phyloP scores from a whole-genome alignment of 768 basidiomycete genomes.

The Cystobasidiopsis lactophilus region DNA sequence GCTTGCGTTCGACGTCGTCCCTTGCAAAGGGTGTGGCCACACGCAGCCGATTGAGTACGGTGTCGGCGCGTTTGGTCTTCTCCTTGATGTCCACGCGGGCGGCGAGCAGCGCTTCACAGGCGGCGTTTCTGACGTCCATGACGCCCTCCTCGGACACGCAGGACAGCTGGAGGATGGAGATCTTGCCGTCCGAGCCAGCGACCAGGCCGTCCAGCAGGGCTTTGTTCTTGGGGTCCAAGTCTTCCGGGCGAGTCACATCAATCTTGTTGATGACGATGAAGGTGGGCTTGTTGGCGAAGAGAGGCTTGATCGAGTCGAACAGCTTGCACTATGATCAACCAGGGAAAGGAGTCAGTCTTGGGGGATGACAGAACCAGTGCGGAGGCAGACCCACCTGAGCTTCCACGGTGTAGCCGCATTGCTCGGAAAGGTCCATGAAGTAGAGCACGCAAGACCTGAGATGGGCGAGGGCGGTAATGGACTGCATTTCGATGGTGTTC shows the following conservation, averaged over 20 bases:
- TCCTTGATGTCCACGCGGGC: conserved; percentile 86
- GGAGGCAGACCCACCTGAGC: conserved; percentile 45
- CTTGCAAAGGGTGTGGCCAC: conserved; percentile 76
- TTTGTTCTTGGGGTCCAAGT: conserved; percentile 52
- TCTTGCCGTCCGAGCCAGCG: conserved; percentile 36
- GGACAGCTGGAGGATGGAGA: conserved; percentile 61
- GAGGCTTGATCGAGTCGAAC: conserved; percentile 96
- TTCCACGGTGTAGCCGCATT: conserved; percentile 91
- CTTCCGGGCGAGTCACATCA: conserved; percentile 71
- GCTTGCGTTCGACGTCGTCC: conserved; percentile 66
- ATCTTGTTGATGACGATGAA: conserved; percentile 95
- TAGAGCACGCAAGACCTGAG: conserved; percentile 82
- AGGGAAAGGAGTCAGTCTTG: background rate
- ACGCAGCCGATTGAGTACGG: conserved; percentile 82
- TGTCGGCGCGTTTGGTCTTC: conserved; percentile 78
- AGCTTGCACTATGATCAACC: conserved; percentile 57
- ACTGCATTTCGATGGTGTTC: conserved; percentile 99
- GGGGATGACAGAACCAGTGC: background rate
- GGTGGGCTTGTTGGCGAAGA: conserved; percentile 80
- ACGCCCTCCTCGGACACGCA: conserved; percentile 95
- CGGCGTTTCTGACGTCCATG: conserved; percentile 83
- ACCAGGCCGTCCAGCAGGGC: conserved; percentile 74
- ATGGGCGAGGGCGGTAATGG: conserved; percentile 91
- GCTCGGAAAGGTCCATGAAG: conserved; percentile 97
- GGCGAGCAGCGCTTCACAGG: conserved; percentile 84